Percentiles rank a stretch among this genome's conserved stretches.
Conservation (phyloP, 1,284 basidiomycete species). For the Marasmius fiardii region DNA sequence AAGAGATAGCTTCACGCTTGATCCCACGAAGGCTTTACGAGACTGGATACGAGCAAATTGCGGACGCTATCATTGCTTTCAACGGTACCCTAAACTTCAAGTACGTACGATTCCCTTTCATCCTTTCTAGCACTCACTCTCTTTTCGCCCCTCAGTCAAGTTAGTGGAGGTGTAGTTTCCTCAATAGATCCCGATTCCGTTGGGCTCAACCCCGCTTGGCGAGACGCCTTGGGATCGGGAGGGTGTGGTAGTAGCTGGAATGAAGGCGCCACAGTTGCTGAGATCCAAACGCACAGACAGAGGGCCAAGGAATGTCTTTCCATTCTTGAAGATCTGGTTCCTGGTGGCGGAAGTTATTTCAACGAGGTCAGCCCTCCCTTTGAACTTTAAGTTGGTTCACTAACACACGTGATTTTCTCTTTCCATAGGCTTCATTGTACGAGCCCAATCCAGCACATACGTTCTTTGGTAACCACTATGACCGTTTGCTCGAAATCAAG, state of each 20-base stretch:
- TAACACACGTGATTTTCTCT: not conserved
- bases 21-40: constrained; percentile 30
- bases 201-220: constrained; percentile 42
- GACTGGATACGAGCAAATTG: constrained; percentile 22
- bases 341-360: constrained; percentile 34
- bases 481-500: constrained; percentile 37
- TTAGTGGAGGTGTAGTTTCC: constrained; percentile 37
- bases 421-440: constrained; percentile 34
- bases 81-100: not conserved
- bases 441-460: constrained; percentile 38
- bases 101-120: too few species aligned
- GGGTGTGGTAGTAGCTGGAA: constrained; percentile 25
- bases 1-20: constrained; percentile 33
- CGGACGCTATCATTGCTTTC: not conserved
- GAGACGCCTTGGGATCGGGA: constrained; percentile 30
- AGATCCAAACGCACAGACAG: constrained; percentile 20
- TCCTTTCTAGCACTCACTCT: not conserved
- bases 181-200: constrained; percentile 30
- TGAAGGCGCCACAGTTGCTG: constrained; percentile 23
- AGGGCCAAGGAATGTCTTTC: constrained; percentile 20
- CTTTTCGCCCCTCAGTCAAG: constrained; percentile 21
- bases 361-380: constrained; percentile 34
- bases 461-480: constrained; percentile 44
- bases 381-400: not conserved
- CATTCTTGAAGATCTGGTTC: constrained; percentile 24